phyloP scores from a whole-genome alignment of 768 basidiomycete species.

The Termitomyces sp. region DNA sequence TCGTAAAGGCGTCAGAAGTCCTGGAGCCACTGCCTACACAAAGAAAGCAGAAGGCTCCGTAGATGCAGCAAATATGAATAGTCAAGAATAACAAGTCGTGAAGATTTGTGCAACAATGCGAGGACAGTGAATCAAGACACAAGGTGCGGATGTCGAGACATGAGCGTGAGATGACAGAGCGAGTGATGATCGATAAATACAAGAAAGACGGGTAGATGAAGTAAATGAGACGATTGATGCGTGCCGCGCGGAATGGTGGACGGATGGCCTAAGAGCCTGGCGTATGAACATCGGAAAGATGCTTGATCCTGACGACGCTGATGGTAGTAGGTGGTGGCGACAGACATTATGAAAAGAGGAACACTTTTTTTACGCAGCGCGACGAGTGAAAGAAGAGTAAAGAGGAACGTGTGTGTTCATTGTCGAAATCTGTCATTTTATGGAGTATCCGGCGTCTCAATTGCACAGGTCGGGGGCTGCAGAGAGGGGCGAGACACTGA shows the following conservation, averaged over 20 bases:
- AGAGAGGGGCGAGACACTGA: slow-evolving; percentile 29
- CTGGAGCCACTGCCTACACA: slow-evolving; percentile 6
- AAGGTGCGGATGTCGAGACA: slow-evolving; percentile 20
- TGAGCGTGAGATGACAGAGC: slow-evolving; percentile 4
- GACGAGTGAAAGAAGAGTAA: slow-evolving; percentile 2
- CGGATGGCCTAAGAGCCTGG: slow-evolving; percentile 4
- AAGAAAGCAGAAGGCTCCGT: slow-evolving; percentile 15
- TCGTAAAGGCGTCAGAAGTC: slow-evolving; percentile 17
- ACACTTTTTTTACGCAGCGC: slow-evolving; percentile 5
- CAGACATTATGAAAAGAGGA: neutral
- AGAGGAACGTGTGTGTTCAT: neutral
- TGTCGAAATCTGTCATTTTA: slow-evolving; percentile 2
- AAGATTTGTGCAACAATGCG: slow-evolving; percentile 31
- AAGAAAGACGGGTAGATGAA: slow-evolving; percentile 18
- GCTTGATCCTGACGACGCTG: neutral
- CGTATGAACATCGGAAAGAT: neutral
- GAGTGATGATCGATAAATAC: slow-evolving; percentile 17
- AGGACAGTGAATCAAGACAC: slow-evolving; percentile 22
- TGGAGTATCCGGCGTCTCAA: slow-evolving; percentile 21
- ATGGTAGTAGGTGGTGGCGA: neutral
- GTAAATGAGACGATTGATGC: slow-evolving; percentile 15
- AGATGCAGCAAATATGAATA: slow-evolving; percentile 16
- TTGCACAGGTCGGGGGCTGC: slow-evolving; percentile 45
- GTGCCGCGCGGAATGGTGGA: slow-evolving; percentile 11
- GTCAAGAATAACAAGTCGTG: slow-evolving; percentile 24